Evolutionary conservation across 31 red algal genomes (phyloP).

Genomic region (Odonthalia washingtoniensis): DNA sequence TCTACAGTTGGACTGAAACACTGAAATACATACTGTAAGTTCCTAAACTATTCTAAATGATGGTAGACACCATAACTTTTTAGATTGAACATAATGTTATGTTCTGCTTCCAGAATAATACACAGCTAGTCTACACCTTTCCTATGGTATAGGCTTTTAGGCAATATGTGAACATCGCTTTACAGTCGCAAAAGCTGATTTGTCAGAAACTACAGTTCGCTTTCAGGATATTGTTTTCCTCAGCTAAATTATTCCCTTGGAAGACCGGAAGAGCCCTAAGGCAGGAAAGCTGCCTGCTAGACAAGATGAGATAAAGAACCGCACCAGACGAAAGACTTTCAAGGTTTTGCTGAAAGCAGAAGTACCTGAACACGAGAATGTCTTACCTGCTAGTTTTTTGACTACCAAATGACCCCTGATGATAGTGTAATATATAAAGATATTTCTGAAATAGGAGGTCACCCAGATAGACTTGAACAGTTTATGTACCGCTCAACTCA

Average conservation of each 20-base stretch:
- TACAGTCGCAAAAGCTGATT: too few relatives aligned
- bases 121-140: too few relatives aligned
- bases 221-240: constrained; percentile 35
- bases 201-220: too few relatives aligned
- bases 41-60: too few relatives aligned
- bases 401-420: constrained; percentile 38
- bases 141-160: too few relatives aligned
- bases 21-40: too few relatives aligned
- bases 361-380: constrained; percentile 33
- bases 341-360: constrained; percentile 35
- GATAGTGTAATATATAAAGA: constrained; percentile 32
- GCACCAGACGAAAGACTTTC: too few relatives aligned
- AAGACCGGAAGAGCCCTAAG: constrained; percentile 9
- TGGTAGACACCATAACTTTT: too few relatives aligned
- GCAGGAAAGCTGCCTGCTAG: constrained; percentile 30
- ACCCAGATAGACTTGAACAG: constrained; percentile 32
- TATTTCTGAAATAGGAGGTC: constrained; percentile 34
- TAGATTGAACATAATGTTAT: too few relatives aligned
- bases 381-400: constrained; percentile 47
- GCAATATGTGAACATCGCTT: too few relatives aligned
- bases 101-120: too few relatives aligned
- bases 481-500: constrained; percentile 53
- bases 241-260: constrained; percentile 31
- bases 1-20: too few relatives aligned
- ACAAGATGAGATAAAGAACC: not conserved